phyloP scores from a whole-genome alignment of 192 early-diverging fungal genomes.

The Powellomyces hirtus region DNA sequence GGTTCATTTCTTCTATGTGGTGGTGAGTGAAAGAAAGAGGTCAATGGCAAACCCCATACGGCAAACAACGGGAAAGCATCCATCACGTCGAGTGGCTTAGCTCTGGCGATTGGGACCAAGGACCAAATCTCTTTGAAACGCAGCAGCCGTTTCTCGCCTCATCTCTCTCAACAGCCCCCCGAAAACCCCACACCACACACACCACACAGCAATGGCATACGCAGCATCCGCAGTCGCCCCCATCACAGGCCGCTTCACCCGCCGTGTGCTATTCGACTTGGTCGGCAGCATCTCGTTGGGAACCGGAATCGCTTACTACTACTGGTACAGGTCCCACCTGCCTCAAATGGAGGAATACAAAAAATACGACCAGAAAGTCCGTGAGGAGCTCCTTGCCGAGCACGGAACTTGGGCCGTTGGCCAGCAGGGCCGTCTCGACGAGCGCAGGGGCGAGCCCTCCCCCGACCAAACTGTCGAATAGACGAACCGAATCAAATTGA shows the following conservation, averaged over 20 bases:
- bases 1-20: too few species aligned
- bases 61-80: too few species aligned
- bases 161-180: too few species aligned
- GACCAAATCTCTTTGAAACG: too few species aligned
- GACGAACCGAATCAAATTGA: too few species aligned
- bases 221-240: slow-evolving; percentile 47
- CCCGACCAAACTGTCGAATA: slow-evolving; percentile 22
- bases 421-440: slow-evolving; percentile 10
- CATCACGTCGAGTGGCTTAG: too few species aligned
- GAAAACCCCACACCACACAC: too few species aligned
- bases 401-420: slow-evolving; percentile 19
- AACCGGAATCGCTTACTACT: slow-evolving; percentile 30
- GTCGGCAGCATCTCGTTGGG: slow-evolving; percentile 43
- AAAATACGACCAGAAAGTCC: slow-evolving; percentile 26
- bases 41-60: too few species aligned
- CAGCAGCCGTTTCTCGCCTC: too few species aligned
- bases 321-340: slow-evolving; percentile 36
- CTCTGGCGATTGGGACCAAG: too few species aligned
- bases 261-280: slow-evolving; percentile 41
- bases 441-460: not conserved
- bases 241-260: slow-evolving; percentile 46
- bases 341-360: slow-evolving; percentile 29
- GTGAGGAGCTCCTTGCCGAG: slow-evolving; percentile 14
- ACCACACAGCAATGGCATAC: slow-evolving; percentile 17
- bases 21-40: too few species aligned